Conservation (phyloP, 345 rosid species). For the Citrus trifoliata region DNA sequence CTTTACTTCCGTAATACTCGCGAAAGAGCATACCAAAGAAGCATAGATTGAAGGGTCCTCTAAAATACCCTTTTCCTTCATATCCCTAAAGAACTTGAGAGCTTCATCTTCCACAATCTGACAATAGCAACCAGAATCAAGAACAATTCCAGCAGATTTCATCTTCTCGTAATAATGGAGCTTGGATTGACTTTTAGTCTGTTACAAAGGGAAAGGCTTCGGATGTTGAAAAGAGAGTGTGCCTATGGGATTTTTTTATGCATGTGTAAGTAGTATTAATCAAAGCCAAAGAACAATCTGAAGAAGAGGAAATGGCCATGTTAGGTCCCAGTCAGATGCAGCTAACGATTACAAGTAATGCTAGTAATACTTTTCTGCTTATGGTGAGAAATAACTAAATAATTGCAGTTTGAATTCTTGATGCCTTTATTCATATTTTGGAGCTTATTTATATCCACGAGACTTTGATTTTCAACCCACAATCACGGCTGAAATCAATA, state of each 20-base stretch:
- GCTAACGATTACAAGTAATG: no score
- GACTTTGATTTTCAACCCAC: no score
- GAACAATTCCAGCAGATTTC: slow-evolving; percentile 38
- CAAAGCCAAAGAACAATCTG: slow-evolving; percentile 43
- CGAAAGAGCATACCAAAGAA: slow-evolving; percentile 54
- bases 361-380: no score
- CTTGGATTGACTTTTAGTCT: not conserved
- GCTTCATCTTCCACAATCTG: slow-evolving; percentile 78
- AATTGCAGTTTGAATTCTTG: no score
- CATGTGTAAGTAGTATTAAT: slow-evolving; percentile 16
- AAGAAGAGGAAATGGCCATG: slow-evolving; percentile 40
- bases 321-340: no score
- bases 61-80: slow-evolving; percentile 45
- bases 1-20: slow-evolving; percentile 31
- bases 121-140: slow-evolving; percentile 55
- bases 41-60: slow-evolving; percentile 49
- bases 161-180: slow-evolving; percentile 40
- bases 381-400: no score
- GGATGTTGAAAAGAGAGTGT: slow-evolving; percentile 25
- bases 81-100: slow-evolving; percentile 49
- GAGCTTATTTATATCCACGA: no score
- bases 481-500: no score
- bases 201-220: slow-evolving; percentile 26
- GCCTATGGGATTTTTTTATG: slow-evolving; percentile 14
- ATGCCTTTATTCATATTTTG: no score